Conservation (phyloP, 192 early-diverging fungal species). For the Dissophora ornata region DNA sequence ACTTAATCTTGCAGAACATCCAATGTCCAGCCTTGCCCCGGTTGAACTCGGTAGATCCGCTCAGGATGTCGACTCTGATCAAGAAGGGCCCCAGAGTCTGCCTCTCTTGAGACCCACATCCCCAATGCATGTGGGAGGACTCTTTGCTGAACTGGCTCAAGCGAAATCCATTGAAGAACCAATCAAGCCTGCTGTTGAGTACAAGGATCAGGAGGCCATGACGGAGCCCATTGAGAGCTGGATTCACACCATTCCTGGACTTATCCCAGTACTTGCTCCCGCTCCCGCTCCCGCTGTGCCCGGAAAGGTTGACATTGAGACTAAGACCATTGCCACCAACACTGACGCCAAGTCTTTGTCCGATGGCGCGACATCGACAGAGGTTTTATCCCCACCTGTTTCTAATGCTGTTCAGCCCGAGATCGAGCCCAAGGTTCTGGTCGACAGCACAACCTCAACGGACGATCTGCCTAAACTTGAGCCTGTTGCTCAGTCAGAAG, state of each 20-base stretch:
- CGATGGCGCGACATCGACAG: slow-evolving; percentile 1
- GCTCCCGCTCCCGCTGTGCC: background rate
- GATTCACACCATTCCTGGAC: slow-evolving; percentile 49
- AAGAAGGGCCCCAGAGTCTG: background rate
- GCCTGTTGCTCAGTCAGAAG: no score
- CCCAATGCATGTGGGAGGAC: slow-evolving; percentile 21
- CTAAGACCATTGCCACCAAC: slow-evolving; percentile 13
- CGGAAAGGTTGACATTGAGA: slow-evolving; percentile 7
- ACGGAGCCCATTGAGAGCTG: slow-evolving; percentile 52
- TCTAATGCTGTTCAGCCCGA: no score
- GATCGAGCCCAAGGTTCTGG: background rate
- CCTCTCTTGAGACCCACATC: slow-evolving; percentile 13
- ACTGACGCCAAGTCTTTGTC: slow-evolving; percentile 2
- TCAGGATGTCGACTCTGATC: background rate
- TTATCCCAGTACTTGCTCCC: background rate
- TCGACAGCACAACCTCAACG: slow-evolving; percentile 9
- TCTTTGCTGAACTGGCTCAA: slow-evolving; percentile 52
- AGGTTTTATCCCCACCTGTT: background rate
- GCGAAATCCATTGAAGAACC: slow-evolving; percentile 25
- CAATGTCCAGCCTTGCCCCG: no score
- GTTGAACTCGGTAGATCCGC: no score
- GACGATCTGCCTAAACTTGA: background rate
- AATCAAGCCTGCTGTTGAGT: slow-evolving; percentile 19
- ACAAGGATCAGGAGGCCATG: slow-evolving; percentile 45
- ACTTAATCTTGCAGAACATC: no score